A percentile compares a stretch with the other conserved stretches of the same genome.
phyloP scores from a whole-genome alignment of 176 grass and related monocot species.

The Lolium multiflorum region DNA sequence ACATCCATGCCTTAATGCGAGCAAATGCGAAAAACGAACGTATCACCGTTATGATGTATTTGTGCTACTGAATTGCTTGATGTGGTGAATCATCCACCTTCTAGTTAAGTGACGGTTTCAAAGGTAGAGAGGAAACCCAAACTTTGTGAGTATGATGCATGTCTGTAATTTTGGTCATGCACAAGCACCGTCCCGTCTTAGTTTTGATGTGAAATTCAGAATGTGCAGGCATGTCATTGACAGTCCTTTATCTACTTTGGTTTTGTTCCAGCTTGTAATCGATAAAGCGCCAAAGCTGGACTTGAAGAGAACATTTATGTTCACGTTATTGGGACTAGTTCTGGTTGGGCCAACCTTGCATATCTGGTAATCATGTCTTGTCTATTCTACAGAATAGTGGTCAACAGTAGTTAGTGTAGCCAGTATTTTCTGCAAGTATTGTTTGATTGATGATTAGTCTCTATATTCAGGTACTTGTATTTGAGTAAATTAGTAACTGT shows the following conservation, averaged over 20 bases:
- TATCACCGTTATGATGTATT: not conserved
- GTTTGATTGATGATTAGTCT: conserved; percentile 39
- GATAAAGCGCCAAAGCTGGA: conserved; percentile 70
- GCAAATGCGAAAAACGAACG: not conserved
- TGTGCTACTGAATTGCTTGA: conserved; percentile 3
- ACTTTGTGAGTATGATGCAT: not conserved
- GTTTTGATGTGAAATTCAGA: not conserved
- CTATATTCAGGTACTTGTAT: conserved; percentile 80
- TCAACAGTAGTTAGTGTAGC: not conserved
- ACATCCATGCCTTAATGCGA: not conserved
- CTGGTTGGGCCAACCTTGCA: conserved; percentile 82
- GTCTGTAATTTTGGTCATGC: not conserved
- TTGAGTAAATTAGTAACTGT: conserved; percentile 81
- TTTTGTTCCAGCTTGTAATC: conserved; percentile 65
- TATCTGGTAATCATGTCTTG: conserved; percentile 68
- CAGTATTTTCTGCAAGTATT: not conserved
- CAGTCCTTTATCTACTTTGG: not conserved
- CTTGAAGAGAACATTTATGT: conserved; percentile 85
- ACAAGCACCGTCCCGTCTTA: not conserved
- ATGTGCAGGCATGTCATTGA: not conserved
- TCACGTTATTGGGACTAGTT: conserved; percentile 80
- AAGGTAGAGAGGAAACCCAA: not conserved
- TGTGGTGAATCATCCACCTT: not conserved
- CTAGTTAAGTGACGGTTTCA: not conserved
- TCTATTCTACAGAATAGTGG: conserved; percentile 3